These are phyloP conservation scores for Paecilomyces variotii DNA, from an alignment of 2,329 filamentous ascomycete genomes.

Conservation along the genomic window DNA sequence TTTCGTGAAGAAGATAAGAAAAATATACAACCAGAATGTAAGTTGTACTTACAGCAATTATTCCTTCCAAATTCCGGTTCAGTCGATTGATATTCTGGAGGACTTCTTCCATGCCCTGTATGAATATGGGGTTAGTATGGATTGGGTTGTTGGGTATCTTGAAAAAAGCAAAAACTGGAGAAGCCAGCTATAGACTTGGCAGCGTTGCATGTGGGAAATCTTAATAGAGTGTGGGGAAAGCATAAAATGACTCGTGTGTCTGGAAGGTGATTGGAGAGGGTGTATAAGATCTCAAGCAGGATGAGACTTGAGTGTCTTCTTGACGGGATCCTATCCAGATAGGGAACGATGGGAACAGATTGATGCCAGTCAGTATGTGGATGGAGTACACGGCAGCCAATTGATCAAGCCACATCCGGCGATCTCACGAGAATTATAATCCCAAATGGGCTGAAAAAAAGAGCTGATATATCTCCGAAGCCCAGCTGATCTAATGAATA, in stretches of 20 bases:
- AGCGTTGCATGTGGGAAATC: too few relatives aligned
- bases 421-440: not conserved
- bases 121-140: not conserved
- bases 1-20: not conserved
- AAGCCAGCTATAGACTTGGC: not conserved
- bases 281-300: not conserved
- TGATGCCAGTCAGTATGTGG: not conserved
- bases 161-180: not conserved
- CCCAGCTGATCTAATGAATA: not conserved
- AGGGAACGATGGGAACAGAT: not conserved
- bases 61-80: constrained; percentile 83
- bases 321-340: not conserved
- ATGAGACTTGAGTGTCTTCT: not conserved
- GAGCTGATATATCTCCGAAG: not conserved
- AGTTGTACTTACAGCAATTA: constrained; percentile 62
- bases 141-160: not conserved
- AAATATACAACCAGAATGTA: not conserved
- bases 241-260: too few relatives aligned
- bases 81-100: constrained; percentile 93
- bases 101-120: constrained; percentile 69
- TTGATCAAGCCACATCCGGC: not conserved
- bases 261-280: not conserved
- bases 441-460: not conserved
- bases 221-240: too few relatives aligned
- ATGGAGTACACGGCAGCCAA: not conserved